A percentile compares a stretch with the other conserved stretches of the same genome.
These are phyloP conservation scores for Calonectria pseudoreteaudii DNA, from an alignment of 2,329 filamentous ascomycete species.

Conservation along the genomic window DNA sequence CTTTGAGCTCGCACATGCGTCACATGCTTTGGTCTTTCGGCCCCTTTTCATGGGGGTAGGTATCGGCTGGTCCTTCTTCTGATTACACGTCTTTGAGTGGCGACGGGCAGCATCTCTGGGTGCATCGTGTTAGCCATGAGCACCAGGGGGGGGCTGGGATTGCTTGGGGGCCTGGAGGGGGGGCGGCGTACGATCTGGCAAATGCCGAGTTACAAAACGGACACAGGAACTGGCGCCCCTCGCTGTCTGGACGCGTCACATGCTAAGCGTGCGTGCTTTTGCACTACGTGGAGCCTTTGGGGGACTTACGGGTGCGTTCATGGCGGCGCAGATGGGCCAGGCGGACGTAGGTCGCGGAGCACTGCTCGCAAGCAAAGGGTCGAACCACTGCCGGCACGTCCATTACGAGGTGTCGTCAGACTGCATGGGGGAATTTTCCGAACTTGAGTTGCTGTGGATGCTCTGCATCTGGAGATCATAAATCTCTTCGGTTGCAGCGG, in stretches of 20 bases:
- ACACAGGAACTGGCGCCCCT: not conserved
- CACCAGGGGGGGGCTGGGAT: not conserved
- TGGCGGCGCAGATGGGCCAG: constrained; percentile 23
- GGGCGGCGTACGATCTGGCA: constrained; percentile 11
- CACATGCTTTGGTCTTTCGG: not conserved
- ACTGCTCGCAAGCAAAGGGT: not conserved
- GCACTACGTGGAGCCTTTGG: not conserved
- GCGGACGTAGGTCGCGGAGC: not conserved
- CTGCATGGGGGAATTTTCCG: not conserved
- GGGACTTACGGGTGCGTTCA: constrained; percentile 15
- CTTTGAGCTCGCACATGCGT: not conserved
- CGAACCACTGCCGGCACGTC: not conserved
- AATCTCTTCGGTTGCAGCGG: constrained; percentile 3
- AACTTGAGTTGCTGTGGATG: not conserved
- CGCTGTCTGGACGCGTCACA: not conserved
- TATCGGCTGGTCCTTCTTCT: not conserved
- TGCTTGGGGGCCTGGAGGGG: too few species aligned
- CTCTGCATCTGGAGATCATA: not conserved
- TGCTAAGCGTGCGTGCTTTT: not conserved
- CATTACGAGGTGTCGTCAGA: not conserved
- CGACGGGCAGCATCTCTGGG: constrained; percentile 15
- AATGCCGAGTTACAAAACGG: constrained; percentile 14
- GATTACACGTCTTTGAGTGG: constrained; percentile 13
- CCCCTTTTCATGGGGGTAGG: constrained; percentile 7
- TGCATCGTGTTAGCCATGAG: not conserved